phyloP scores from a whole-genome alignment of 2,329 filamentous ascomycete genomes.

The Chaetomiaceae sp. region DNA sequence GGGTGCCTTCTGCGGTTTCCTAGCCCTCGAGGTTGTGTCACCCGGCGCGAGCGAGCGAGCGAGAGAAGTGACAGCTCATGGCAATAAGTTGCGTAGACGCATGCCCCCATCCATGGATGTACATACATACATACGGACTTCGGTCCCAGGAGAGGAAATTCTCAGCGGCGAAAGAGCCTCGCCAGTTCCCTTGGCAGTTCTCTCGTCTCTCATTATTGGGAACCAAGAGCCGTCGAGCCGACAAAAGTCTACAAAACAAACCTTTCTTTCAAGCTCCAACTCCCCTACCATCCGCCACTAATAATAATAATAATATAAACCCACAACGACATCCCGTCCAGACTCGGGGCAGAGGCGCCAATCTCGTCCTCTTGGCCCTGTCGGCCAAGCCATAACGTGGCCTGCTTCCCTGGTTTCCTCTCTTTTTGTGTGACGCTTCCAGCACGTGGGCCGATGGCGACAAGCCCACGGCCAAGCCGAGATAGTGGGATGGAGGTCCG shows the following conservation, averaged over 20 bases:
- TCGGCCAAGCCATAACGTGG: neutral
- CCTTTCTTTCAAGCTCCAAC: neutral
- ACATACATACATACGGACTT: no score
- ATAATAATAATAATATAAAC: no score
- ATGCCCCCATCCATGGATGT: no score
- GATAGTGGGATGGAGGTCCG: neutral
- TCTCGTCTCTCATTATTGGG: no score
- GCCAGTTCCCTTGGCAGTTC: no score
- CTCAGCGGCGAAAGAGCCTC: neutral
- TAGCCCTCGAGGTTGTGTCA: no score
- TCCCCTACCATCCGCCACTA: no score
- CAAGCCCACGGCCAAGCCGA: neutral
- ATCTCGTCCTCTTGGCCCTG: slow-evolving; percentile 9
- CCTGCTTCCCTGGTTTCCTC: neutral
- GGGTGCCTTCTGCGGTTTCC: no score
- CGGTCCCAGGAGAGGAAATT: neutral
- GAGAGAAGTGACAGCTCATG: no score
- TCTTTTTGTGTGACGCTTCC: neutral
- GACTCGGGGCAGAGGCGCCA: neutral
- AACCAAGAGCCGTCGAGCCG: no score
- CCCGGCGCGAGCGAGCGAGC: no score
- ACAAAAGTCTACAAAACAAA: neutral
- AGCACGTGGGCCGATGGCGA: neutral
- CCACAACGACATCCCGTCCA: neutral
- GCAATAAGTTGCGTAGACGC: no score